Percentiles rank a stretch among this genome's conserved stretches.
phyloP scores from a whole-genome alignment of 495 filamentous ascomycete species.

The Xylaria nigripes region DNA sequence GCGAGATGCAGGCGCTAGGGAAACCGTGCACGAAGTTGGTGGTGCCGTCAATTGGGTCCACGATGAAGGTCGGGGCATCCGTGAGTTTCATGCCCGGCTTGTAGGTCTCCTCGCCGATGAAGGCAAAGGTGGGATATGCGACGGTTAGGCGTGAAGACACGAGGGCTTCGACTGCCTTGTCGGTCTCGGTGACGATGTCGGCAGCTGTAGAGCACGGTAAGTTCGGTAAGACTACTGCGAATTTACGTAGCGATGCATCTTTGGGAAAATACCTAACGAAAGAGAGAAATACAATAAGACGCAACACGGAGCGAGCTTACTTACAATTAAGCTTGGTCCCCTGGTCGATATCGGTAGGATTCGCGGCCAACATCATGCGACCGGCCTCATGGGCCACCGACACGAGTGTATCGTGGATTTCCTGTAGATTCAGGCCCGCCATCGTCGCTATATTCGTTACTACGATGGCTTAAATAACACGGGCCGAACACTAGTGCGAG shows the following conservation, averaged over 20 bases:
- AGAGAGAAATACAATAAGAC: too few relatives aligned
- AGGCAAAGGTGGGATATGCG: slow-evolving; percentile 61
- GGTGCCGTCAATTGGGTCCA: slow-evolving; percentile 87
- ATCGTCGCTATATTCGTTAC: slow-evolving; percentile 19
- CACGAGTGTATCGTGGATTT: slow-evolving; percentile 74
- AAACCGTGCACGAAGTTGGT: slow-evolving; percentile 81
- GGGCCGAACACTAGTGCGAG: too few relatives aligned
- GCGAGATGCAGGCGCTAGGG: slow-evolving; percentile 72
- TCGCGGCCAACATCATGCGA: slow-evolving; percentile 68
- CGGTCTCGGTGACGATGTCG: slow-evolving; percentile 82
- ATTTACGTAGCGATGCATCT: too few relatives aligned
- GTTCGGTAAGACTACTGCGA: too few relatives aligned
- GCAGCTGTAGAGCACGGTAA: slow-evolving; percentile 43
- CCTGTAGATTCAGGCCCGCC: slow-evolving; percentile 56
- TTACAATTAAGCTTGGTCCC: slow-evolving; percentile 83
- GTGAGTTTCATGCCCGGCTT: slow-evolving; percentile 56
- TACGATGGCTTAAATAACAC: too few relatives aligned
- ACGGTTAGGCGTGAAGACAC: slow-evolving; percentile 54
- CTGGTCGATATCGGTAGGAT: slow-evolving; percentile 52
- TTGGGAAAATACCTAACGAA: too few relatives aligned
- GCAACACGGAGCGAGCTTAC: too few relatives aligned
- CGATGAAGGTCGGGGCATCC: slow-evolving; percentile 69
- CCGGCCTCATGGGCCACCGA: slow-evolving; percentile 69
- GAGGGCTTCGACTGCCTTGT: slow-evolving; percentile 72
- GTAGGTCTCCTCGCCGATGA: slow-evolving; percentile 85